Evolutionary conservation across 768 basidiomycete species (phyloP), one percentile per base, ranked within the genome.

Genomic region (Tylopilus balloui): DNA sequence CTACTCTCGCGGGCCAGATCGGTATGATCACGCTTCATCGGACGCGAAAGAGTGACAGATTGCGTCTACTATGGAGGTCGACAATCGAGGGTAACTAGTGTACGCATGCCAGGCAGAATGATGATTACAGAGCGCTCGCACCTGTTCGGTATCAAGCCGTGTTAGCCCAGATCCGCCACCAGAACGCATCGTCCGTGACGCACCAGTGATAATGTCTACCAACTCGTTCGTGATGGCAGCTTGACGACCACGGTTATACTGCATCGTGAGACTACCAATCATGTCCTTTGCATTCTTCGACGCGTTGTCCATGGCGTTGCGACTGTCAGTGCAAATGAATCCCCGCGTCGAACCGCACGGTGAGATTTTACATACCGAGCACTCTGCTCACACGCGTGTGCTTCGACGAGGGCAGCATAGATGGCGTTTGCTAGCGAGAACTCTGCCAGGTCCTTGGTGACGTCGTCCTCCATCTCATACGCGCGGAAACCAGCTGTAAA

Each of bases 271-370:
- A 38, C 75, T 69, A 52, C 71, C 71, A 64, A 97, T 95, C 93
- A 97, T 96, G 72, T 94, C 93, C 28, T 73, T 74, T 50, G 96
- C 96, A 70, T 99, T 98, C 84, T 99, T 99, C 57, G 94, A 92
- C 41, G 95, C 95, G 65, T 92, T 98, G 81, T 98, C 96, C 96
- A 99, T 99, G 63, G 96, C 96, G 59, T 95, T 97, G 59, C 95
- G 87, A 70, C 95, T 61, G 49, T 48, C 19, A 35, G 25, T 13
- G 25, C 9, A 12, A 1, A 42, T 53, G 32, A 53, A 34, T 42
- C 6, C 10, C 24, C 10, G 11, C 8, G 19, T 15, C 23, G 2
- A 31, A 21, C 27, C 6, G 4, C 17, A 6, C 8, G 3, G 24
- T 20, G 19, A 1, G 15, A 12, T 24, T 31, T 11, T 29, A 73